Evolutionary conservation across 345 rosid genomes (phyloP).

Genomic region (Salix suchowensis): DNA sequence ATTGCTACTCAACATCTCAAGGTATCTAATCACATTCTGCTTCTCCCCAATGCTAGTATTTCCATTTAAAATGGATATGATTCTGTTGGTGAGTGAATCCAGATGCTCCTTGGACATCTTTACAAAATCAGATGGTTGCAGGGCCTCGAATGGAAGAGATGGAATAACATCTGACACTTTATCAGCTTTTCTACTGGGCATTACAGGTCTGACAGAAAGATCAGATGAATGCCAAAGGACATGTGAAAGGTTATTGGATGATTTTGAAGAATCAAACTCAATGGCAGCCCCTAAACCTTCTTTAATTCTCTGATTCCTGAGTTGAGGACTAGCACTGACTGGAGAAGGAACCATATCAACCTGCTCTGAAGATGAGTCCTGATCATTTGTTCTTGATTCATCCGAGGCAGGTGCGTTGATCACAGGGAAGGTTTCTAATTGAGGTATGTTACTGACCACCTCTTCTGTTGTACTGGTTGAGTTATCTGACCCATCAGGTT

Average conservation of each 20-base stretch:
- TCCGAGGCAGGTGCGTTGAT: slow-evolving; percentile 38
- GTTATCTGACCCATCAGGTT: slow-evolving; percentile 57
- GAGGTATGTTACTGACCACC: slow-evolving; percentile 32
- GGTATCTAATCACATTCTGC: slow-evolving; percentile 82
- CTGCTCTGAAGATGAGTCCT: slow-evolving; percentile 50
- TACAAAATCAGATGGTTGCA: slow-evolving; percentile 65
- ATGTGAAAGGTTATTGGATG: slow-evolving; percentile 53
- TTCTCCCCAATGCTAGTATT: slow-evolving; percentile 72
- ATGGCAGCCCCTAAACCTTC: slow-evolving; percentile 44
- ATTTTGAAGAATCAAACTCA: slow-evolving; percentile 55
- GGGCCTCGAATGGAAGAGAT: slow-evolving; percentile 72
- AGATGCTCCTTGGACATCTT: slow-evolving; percentile 76
- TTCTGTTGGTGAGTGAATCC: slow-evolving; percentile 54
- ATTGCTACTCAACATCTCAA: slow-evolving; percentile 80
- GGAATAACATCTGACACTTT: slow-evolving; percentile 55
- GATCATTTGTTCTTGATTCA: slow-evolving; percentile 48
- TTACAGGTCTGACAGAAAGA: slow-evolving; percentile 92
- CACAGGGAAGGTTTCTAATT: slow-evolving; percentile 33
- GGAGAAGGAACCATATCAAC: slow-evolving; percentile 57
- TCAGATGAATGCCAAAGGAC: slow-evolving; percentile 93
- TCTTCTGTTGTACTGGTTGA: slow-evolving; percentile 38
- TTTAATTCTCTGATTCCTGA: slow-evolving; percentile 52
- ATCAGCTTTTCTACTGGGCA: slow-evolving; percentile 92
- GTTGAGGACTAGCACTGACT: slow-evolving; percentile 61
- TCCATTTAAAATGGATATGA: slow-evolving; percentile 57